These are phyloP conservation scores for Aspergillus sclerotioniger DNA, from an alignment of 495 filamentous ascomycete species.

Conservation along the genomic window DNA sequence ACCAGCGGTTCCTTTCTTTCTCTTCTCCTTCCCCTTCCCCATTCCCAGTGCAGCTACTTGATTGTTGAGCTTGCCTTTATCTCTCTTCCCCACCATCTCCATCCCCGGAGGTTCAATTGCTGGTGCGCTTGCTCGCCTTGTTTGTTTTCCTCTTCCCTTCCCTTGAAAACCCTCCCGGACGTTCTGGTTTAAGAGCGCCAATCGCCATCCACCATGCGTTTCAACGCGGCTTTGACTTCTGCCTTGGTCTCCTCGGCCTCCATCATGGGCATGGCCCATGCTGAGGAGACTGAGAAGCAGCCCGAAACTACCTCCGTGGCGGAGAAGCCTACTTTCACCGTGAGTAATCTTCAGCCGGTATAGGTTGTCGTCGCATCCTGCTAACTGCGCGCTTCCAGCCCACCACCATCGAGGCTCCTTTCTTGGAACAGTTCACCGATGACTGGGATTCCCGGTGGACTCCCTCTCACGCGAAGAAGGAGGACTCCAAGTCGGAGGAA, in stretches of 20 bases:
- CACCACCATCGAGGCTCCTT: slow-evolving; percentile 81
- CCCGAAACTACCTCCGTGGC: slow-evolving; percentile 54
- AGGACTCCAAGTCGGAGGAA: slow-evolving; percentile 78
- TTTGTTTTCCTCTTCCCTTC: slow-evolving; percentile 25
- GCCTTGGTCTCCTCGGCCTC: slow-evolving; percentile 66
- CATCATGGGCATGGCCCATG: slow-evolving; percentile 68
- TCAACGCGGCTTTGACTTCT: slow-evolving; percentile 65
- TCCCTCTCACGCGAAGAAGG: slow-evolving; percentile 94
- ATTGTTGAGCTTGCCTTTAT: background rate
- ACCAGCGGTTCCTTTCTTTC: slow-evolving; percentile 9
- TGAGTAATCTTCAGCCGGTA: slow-evolving; percentile 46
- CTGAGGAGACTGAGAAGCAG: slow-evolving; percentile 66
- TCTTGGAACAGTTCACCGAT: slow-evolving; percentile 97
- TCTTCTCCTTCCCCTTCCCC: slow-evolving; percentile 10
- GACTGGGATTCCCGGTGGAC: slow-evolving; percentile 94
- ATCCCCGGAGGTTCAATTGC: slow-evolving; percentile 24
- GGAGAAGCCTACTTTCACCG: slow-evolving; percentile 83
- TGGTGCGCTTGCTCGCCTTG: slow-evolving; percentile 22
- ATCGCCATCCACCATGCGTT: slow-evolving; percentile 62
- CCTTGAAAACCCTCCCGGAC: background rate
- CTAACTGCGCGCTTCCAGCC: slow-evolving; percentile 57
- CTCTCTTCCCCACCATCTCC: background rate
- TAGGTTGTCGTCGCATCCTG: slow-evolving; percentile 14
- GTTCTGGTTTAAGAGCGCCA: slow-evolving; percentile 9
- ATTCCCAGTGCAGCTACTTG: slow-evolving; percentile 9